Base-by-base conservation (phyloP, 495 filamentous ascomycete species). In the Aeminium ludgeri region DNA sequence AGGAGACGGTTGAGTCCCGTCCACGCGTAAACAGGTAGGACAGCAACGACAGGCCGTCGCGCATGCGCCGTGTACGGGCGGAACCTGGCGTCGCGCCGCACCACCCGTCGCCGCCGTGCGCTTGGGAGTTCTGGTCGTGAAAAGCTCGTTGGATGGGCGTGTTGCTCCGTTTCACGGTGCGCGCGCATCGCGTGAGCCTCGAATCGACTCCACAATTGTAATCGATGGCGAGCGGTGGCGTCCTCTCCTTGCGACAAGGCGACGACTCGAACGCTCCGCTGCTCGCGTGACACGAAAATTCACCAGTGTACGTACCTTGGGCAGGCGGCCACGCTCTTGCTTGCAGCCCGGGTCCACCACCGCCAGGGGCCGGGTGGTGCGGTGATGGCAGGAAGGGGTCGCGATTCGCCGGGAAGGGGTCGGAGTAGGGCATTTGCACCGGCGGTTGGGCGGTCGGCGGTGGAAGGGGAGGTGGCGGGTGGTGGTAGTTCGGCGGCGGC, bases 331-430 rank as follows among this genome's bases (percentile, higher is more conserved):
- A 47, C 43, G 28, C 39, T 51, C 52, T 52, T 33, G 15, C 32
- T 17, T 30, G 41, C 12, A 38, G 7, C 12, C 56, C 59, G 37
- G 57, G 51, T 43, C 57, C 57, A 19, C 41, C 52, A 37, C 51
- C 39, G 29, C 59, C 44, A 25, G 23, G 8, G 8, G 4, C 23
- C 23, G 23, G 8, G 16, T 41, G 43, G n/a, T 58, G 41, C 20
- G 36, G 30, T 15, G 40, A 33, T 3, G 51, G 49, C 5, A 60
- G 35, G 46, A 63, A 63, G 1, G 60, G 60, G 30, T 63, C 60
- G 41, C 53, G 46, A 7, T 41, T 50, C 34, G 34, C 51, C 1
- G 43, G 51, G 40, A 61, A 63, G n/a, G 59, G 60, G 40, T 60
- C 60, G 35, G 49, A 40, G 49, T 53, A 58, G 20, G 58, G 57